Base-by-base conservation (phyloP, 805 yeast genomes). In the Hanseniaspora vineae region DNA sequence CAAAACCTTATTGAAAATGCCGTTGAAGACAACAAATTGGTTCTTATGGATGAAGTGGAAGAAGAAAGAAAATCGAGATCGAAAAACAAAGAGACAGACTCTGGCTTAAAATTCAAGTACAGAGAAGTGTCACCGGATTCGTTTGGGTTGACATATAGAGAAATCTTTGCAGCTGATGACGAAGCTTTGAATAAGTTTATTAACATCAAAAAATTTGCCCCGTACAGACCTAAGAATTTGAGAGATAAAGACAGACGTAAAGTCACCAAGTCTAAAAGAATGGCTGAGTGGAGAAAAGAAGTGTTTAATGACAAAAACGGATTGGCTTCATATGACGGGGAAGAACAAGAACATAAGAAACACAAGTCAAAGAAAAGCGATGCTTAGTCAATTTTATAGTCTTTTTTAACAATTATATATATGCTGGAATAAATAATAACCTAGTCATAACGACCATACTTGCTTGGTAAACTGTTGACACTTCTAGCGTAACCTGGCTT, bases 81-180 rank as follows among this genome's bases (percentile, higher is more conserved):
- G 1, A 67, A 68, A 31, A 64, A 69, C 9, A 64, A 64, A 42
- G 72, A 63, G 5, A 71, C 69, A 2, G 73, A 73, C 14, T 31
- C 44, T 32, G 72, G 62, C 6, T 56, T 77, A 39, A 74, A 70
- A 47, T 90, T 92, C 73, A 80, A 79, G 56, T 92, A 92, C 61
- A 77, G 97, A 57, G 95, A 88, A 56, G 97, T 92, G 3, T 88
- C 96, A 1, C 97, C 98, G 9, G 97, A 92, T 58, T 69, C 88
- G 10, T 92, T 77, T 66, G 97, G 97, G 12, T 71, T 92, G 44
- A 72, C 84, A 0, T 75, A 92, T 0, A 73, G 92, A 52, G 98
- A 92, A 57, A 92, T 92, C 44, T 70, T 92, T 47, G 67, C 86
- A 50, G 98, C 98, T 13, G 90, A 85, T 58, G 98, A 92, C 62